Evolutionary conservation across 2,329 filamentous ascomycete genomes (phyloP).

Genomic region (Xylaria sp.): DNA sequence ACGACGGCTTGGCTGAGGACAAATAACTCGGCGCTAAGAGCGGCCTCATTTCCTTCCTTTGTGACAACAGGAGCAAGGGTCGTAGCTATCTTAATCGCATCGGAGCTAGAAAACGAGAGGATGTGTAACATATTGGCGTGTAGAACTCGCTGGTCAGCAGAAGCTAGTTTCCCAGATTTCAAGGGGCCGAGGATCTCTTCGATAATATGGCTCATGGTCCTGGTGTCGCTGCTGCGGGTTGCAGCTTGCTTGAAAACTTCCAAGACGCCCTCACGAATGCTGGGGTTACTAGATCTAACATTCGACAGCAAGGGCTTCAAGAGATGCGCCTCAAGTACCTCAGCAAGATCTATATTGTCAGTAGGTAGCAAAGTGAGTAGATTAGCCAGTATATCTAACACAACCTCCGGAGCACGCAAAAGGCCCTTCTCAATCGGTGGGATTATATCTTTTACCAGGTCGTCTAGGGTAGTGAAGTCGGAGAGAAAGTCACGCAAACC

Average conservation of each 20-base stretch:
- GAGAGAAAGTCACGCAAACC: conserved; percentile 85
- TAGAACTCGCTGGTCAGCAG: conserved; percentile 83
- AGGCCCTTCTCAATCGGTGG: conserved; percentile 89
- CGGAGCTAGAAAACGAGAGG: conserved; percentile 67
- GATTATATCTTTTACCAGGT: conserved; percentile 79
- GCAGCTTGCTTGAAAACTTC: conserved; percentile 74
- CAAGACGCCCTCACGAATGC: conserved; percentile 79
- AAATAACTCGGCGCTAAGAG: conserved; percentile 78
- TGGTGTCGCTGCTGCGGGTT: conserved; percentile 63
- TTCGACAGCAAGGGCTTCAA: conserved; percentile 90
- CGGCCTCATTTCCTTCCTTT: conserved; percentile 90
- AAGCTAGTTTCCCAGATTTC: conserved; percentile 84
- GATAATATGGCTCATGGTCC: conserved; percentile 71
- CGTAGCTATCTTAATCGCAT: conserved; percentile 73
- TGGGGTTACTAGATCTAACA: conserved; percentile 86
- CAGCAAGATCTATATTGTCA: conserved; percentile 78
- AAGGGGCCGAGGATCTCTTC: conserved; percentile 83
- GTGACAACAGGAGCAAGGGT: conserved; percentile 74
- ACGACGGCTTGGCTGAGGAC: conserved; percentile 74
- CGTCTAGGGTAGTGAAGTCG: conserved; percentile 76
- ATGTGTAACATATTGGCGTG: conserved; percentile 82
- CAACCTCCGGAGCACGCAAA: conserved; percentile 87
- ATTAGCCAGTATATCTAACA: conserved; percentile 80
- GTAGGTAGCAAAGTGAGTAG: conserved; percentile 76
- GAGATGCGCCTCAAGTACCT: conserved; percentile 75